Conservation (phyloP, 257 asterid genomes). For the Pogostemon cablin region DNA sequence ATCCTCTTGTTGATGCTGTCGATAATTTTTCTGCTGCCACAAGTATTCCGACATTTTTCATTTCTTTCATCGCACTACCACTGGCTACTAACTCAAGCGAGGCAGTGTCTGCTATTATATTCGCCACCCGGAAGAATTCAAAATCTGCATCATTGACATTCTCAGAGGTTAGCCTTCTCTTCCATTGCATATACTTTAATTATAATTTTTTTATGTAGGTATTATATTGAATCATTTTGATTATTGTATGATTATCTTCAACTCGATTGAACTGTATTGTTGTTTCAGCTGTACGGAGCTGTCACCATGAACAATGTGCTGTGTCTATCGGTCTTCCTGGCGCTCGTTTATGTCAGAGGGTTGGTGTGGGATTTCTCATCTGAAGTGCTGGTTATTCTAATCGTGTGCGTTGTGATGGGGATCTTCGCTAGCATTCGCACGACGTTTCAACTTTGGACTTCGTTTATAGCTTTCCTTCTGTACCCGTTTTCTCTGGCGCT, state of each 20-base stretch:
- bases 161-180: slow-evolving; percentile 69
- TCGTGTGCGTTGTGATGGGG: slow-evolving; percentile 86
- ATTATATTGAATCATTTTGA: not conserved
- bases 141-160: slow-evolving; percentile 89
- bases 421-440: slow-evolving; percentile 71
- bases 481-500: slow-evolving; percentile 85
- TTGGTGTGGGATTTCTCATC: slow-evolving; percentile 92
- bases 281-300: slow-evolving; percentile 78
- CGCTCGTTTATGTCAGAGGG: slow-evolving; percentile 73
- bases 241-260: too few species aligned
- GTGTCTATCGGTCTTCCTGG: slow-evolving; percentile 86
- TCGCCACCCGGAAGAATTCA: slow-evolving; percentile 74
- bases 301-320: slow-evolving; percentile 89
- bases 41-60: slow-evolving; percentile 81
- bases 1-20: slow-evolving; percentile 91
- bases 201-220: too few species aligned
- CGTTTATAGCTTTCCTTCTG: slow-evolving; percentile 62
- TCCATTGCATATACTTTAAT: not conserved
- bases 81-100: slow-evolving; percentile 96
- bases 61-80: slow-evolving; percentile 86
- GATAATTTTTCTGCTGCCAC: slow-evolving; percentile 86
- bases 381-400: slow-evolving; percentile 82
- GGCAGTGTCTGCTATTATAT: slow-evolving; percentile 89
- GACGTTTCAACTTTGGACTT: slow-evolving; percentile 88
- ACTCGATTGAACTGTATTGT: not conserved